phyloP scores from a whole-genome alignment of 169 alveolate species.

The Cryptosporidium muris region DNA sequence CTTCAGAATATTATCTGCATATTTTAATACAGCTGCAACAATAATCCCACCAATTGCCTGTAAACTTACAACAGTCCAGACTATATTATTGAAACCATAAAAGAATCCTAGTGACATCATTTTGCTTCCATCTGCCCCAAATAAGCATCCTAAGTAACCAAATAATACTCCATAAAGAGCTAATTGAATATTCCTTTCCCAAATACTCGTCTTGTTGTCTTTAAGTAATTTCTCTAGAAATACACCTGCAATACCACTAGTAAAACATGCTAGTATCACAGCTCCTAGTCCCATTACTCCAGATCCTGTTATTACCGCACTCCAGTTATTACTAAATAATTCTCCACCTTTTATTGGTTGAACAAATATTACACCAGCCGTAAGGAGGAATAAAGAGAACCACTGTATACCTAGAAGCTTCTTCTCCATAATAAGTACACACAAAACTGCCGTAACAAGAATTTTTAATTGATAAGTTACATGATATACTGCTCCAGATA shows the following conservation, averaged over 20 bases:
- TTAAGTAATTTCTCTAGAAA: constrained; percentile 77
- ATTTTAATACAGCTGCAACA: constrained; percentile 82
- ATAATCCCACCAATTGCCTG: constrained; percentile 84
- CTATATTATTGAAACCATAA: constrained; percentile 75
- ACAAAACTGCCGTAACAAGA: constrained; percentile 79
- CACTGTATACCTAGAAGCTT: constrained; percentile 62
- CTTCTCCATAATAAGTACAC: constrained; percentile 74
- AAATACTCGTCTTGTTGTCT: constrained; percentile 70
- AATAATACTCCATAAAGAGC: constrained; percentile 76
- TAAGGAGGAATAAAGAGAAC: constrained; percentile 73
- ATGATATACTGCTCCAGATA: constrained; percentile 82
- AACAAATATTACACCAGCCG: constrained; percentile 74
- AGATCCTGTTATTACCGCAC: not conserved
- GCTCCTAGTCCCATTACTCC: constrained; percentile 77
- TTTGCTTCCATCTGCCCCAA: constrained; percentile 70
- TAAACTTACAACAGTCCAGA: constrained; percentile 73
- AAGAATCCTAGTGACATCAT: constrained; percentile 73
- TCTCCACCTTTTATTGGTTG: constrained; percentile 19
- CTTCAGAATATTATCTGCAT: constrained; percentile 83
- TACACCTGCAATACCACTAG: constrained; percentile 83
- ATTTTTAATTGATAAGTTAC: constrained; percentile 78
- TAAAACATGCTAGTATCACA: constrained; percentile 80
- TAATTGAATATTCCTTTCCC: constrained; percentile 81
- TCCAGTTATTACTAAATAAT: not conserved
- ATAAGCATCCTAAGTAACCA: constrained; percentile 68